Evolutionary conservation across 1,139 yeast species (phyloP).

Genomic region (Arxiozyma heterogenica): DNA sequence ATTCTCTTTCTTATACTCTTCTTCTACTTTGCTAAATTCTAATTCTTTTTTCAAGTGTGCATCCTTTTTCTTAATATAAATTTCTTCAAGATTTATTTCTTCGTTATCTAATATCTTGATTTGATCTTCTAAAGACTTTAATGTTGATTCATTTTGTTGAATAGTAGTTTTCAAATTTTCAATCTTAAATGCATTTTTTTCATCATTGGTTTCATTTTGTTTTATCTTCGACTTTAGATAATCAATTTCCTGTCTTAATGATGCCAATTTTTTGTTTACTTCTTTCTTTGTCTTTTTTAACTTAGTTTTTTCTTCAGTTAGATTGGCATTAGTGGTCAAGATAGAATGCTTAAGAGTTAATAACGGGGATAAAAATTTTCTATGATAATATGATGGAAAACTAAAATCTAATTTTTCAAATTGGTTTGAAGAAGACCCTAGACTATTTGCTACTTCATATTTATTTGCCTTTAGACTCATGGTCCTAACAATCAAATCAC

Average conservation of each 20-base stretch:
- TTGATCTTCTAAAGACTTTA: conserved; percentile 33
- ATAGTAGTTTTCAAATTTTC: conserved; percentile 36
- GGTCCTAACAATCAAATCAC: conserved; percentile 40
- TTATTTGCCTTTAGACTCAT: conserved; percentile 16
- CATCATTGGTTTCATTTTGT: conserved; percentile 39
- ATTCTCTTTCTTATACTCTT: conserved; percentile 25
- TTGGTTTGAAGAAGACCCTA: conserved; percentile 17
- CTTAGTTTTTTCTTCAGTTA: conserved; percentile 42
- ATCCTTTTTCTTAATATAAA: conserved; percentile 35
- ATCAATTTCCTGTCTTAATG: conserved; percentile 52
- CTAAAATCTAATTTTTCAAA: conserved; percentile 23
- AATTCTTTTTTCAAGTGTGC: conserved; percentile 31
- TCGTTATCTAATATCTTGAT: conserved; percentile 28
- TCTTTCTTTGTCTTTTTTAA: conserved; percentile 56
- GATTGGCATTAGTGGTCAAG: conserved; percentile 48
- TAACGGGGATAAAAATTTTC: conserved; percentile 39
- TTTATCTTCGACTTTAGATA: conserved; percentile 41
- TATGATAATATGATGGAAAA: conserved; percentile 29
- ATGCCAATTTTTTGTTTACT: conserved; percentile 45
- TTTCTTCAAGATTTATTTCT: conserved; percentile 35
- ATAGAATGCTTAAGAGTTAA: conserved; percentile 56
- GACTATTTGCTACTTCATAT: not conserved
- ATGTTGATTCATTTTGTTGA: conserved; percentile 36
- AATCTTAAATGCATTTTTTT: conserved; percentile 38
- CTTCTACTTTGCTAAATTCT: conserved; percentile 32